Evolutionary conservation across 306 rosid genomes (phyloP).

Genomic region (Mimosa pudica): DNA sequence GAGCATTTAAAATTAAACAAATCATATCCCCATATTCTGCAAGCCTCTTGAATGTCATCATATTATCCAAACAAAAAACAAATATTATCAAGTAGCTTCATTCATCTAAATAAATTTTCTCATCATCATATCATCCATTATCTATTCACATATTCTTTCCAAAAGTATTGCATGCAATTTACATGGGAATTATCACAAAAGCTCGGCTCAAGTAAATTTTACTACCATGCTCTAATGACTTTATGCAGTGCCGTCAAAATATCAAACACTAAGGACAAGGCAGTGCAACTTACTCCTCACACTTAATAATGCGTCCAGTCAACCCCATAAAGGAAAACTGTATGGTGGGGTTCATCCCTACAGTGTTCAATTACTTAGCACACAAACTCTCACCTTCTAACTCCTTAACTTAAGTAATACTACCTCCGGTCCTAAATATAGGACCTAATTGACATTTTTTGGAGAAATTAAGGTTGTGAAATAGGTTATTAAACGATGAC

Average conservation of each 20-base stretch:
- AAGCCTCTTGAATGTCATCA: not conserved
- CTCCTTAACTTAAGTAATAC: not conserved
- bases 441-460: too few species aligned
- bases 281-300: constrained; percentile 1
- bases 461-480: too few species aligned
- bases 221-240: not conserved
- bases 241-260: not conserved
- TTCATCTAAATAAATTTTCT: not conserved
- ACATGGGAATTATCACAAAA: not conserved
- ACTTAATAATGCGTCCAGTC: not conserved
- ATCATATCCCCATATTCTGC: not conserved
- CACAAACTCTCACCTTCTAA: not conserved
- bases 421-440: too few species aligned
- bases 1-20: not conserved
- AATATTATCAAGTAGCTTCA: not conserved
- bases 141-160: not conserved
- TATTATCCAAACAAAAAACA: not conserved
- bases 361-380: not conserved
- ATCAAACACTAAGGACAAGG: not conserved
- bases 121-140: not conserved
- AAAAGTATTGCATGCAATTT: not conserved
- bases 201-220: not conserved
- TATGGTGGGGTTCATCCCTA: not conserved
- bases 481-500: too few species aligned
- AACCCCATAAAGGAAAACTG: not conserved